Percentiles rank a stretch among this genome's conserved stretches.
These are phyloP conservation scores for Penstemon davidsonii DNA, from an alignment of 257 asterid species.

Conservation along the genomic window DNA sequence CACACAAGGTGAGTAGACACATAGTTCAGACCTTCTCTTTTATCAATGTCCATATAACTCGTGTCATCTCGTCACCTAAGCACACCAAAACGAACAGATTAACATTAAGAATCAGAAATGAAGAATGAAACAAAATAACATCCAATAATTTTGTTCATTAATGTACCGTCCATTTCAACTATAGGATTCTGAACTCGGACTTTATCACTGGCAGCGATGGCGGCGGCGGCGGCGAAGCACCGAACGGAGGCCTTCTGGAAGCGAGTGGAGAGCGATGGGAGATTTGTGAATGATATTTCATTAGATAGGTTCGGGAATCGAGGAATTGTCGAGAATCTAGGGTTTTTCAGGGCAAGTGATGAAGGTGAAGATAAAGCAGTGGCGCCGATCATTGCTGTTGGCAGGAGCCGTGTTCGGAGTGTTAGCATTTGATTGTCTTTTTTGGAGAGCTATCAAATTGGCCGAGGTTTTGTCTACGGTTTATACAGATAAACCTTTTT, in stretches of 20 bases:
- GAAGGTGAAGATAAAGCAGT: slow-evolving; percentile 40
- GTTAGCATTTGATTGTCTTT: slow-evolving; percentile 23
- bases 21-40: slow-evolving; percentile 69
- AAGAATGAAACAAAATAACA: background rate
- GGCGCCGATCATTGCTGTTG: slow-evolving; percentile 54
- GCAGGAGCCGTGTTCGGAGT: slow-evolving; percentile 37
- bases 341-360: slow-evolving; percentile 28
- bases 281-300: slow-evolving; percentile 31
- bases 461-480: too few species aligned
- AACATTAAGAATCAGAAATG: background rate
- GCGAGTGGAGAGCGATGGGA: slow-evolving; percentile 34
- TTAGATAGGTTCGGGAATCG: slow-evolving; percentile 20
- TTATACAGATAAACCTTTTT: too few species aligned
- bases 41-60: slow-evolving; percentile 82
- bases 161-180: slow-evolving; percentile 93
- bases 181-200: slow-evolving; percentile 75
- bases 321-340: slow-evolving; percentile 25
- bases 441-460: too few species aligned
- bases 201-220: slow-evolving; percentile 39
- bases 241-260: slow-evolving; percentile 48
- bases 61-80: slow-evolving; percentile 92
- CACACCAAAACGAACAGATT: background rate
- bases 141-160: background rate
- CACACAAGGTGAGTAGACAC: background rate
- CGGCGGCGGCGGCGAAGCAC: slow-evolving; percentile 54